These are phyloP conservation scores for Croton setiger DNA, from an alignment of 441 rosid genomes.

Conservation along the genomic window DNA sequence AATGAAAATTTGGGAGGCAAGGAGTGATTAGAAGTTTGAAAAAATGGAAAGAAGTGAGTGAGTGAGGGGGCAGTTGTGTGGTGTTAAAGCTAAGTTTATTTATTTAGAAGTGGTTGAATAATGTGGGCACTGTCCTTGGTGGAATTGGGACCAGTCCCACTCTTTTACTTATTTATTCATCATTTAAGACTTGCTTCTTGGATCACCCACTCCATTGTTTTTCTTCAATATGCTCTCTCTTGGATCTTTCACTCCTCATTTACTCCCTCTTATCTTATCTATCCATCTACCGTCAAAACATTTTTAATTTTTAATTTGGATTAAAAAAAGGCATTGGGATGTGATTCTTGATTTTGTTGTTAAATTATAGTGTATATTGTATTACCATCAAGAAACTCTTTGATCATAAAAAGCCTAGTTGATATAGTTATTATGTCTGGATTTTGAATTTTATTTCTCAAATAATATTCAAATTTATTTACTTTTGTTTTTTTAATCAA, in stretches of 20 bases:
- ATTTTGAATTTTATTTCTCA: too few relatives aligned
- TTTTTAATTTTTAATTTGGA: neutral
- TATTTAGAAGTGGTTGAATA: neutral
- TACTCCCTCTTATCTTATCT: neutral
- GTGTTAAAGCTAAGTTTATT: conserved; percentile 8
- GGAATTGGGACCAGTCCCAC: neutral
- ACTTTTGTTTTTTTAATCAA: too few relatives aligned
- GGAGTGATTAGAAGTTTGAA: conserved; percentile 10
- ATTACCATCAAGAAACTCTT: too few relatives aligned
- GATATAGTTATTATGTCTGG: too few relatives aligned
- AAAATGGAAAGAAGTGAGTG: neutral
- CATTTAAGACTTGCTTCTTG: conserved; percentile 20
- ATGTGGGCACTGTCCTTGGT: neutral
- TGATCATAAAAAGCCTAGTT: too few relatives aligned
- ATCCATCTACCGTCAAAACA: neutral
- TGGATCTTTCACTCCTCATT: conserved; percentile 25
- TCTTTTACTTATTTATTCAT: neutral
- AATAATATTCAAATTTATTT: too few relatives aligned
- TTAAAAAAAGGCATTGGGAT: too few relatives aligned
- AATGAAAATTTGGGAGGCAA: too few relatives aligned
- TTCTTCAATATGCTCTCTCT: conserved; percentile 19
- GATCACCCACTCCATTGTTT: conserved; percentile 37
- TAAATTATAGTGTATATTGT: too few relatives aligned
- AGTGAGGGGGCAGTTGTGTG: conserved; percentile 5
- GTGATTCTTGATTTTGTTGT: too few relatives aligned